Evolutionary conservation across 352 stramenopile genomes (phyloP).

Genomic region (Phytophthora aleatoria): DNA sequence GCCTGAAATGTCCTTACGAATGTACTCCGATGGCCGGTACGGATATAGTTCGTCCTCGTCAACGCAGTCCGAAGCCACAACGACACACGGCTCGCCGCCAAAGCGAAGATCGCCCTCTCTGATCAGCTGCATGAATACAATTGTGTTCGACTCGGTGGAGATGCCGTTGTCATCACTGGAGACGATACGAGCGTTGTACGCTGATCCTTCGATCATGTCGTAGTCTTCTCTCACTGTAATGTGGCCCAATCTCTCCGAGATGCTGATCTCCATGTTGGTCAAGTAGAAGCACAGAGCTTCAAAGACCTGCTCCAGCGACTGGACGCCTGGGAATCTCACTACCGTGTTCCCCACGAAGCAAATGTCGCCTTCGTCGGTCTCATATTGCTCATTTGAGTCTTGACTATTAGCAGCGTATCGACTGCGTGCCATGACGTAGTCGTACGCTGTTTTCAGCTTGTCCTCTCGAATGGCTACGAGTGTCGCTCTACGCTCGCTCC

Average conservation of each 20-base stretch:
- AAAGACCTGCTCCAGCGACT: slow-evolving; percentile 41
- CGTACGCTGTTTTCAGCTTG: slow-evolving; percentile 28
- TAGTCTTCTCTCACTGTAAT: slow-evolving; percentile 31
- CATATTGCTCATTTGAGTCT: slow-evolving; percentile 28
- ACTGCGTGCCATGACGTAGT: slow-evolving; percentile 26
- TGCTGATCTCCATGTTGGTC: slow-evolving; percentile 54
- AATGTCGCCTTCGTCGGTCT: slow-evolving; percentile 37
- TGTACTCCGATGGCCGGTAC: slow-evolving; percentile 16
- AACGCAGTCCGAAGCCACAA: slow-evolving; percentile 38
- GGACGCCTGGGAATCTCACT: slow-evolving; percentile 35
- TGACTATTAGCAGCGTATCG: slow-evolving; percentile 2
- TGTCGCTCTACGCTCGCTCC: slow-evolving; percentile 15
- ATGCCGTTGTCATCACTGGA: slow-evolving; percentile 21
- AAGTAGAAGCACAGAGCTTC: slow-evolving; percentile 44
- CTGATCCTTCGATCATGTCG: slow-evolving; percentile 20
- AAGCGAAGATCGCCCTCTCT: slow-evolving; percentile 6
- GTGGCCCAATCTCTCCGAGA: slow-evolving; percentile 36
- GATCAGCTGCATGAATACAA: slow-evolving; percentile 31
- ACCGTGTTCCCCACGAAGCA: slow-evolving; percentile 27
- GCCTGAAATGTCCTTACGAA: slow-evolving; percentile 44
- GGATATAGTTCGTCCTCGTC: slow-evolving; percentile 36
- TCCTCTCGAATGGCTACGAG: slow-evolving; percentile 22
- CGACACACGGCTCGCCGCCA: slow-evolving; percentile 21
- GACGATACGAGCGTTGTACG: slow-evolving; percentile 38
- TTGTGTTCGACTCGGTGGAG: slow-evolving; percentile 34